Conservation (phyloP, 139 green algal species). For the Chlamydomonas eustigma region DNA sequence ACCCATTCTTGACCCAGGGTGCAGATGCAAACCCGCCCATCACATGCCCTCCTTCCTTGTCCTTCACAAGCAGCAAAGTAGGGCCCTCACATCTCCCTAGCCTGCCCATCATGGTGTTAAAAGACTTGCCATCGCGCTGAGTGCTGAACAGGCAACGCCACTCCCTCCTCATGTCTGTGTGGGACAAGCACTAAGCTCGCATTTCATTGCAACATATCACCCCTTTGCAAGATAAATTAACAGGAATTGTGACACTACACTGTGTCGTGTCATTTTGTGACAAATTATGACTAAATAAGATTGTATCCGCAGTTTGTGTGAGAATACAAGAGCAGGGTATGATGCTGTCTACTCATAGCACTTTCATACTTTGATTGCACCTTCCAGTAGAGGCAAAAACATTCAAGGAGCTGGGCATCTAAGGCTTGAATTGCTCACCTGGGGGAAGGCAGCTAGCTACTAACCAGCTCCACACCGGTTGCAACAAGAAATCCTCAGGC, state of each 20-base stretch:
- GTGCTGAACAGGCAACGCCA: slow-evolving; percentile 59
- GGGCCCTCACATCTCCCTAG: slow-evolving; percentile 11
- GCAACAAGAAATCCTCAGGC: slow-evolving; percentile 1
- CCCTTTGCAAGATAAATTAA: too few relatives aligned
- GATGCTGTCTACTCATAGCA: too few relatives aligned
- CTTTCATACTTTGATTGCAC: too few relatives aligned
- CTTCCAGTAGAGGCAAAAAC: too few relatives aligned
- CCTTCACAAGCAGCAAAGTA: slow-evolving; percentile 45
- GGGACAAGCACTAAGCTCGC: too few relatives aligned
- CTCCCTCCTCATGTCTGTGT: slow-evolving; percentile 26
- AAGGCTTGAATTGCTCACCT: neutral
- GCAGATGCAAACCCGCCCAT: slow-evolving; percentile 52
- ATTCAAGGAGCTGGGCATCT: too few relatives aligned
- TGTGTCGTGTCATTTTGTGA: too few relatives aligned
- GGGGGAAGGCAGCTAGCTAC: neutral
- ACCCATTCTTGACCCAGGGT: slow-evolving; percentile 46
- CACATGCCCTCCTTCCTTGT: slow-evolving; percentile 37
- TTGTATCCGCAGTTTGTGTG: too few relatives aligned
- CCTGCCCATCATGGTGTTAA: slow-evolving; percentile 50
- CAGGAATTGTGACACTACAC: too few relatives aligned
- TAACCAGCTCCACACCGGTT: slow-evolving; percentile 2
- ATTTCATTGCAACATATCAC: too few relatives aligned
- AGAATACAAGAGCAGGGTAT: too few relatives aligned
- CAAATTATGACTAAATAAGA: too few relatives aligned
- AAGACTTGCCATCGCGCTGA: slow-evolving; percentile 48